phyloP scores from a whole-genome alignment of 1,284 basidiomycete genomes.

The Tilletia setariae region DNA sequence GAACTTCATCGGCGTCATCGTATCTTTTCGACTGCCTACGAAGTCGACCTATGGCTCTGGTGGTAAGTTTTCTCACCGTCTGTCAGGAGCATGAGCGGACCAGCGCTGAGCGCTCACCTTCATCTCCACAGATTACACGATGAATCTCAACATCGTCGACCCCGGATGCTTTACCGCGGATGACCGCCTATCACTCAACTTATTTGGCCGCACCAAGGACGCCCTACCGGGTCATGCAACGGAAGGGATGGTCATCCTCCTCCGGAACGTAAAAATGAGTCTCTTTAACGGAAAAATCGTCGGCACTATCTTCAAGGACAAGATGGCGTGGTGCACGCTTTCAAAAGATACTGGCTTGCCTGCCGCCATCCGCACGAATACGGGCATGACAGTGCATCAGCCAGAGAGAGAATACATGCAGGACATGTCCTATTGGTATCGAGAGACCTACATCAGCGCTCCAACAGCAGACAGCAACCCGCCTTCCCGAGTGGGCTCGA shows the following conservation, averaged over 20 bases:
- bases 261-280: not conserved
- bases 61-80: not conserved
- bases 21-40: not conserved
- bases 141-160: constrained; percentile 9
- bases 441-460: not conserved
- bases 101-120: not conserved
- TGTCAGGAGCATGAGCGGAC: not conserved
- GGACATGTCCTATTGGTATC: not conserved
- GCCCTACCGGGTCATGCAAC: not conserved
- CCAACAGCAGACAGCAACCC: too few species aligned
- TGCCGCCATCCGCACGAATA: too few species aligned
- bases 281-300: not conserved
- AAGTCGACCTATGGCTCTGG: constrained; percentile 1
- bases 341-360: not conserved
- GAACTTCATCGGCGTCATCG: constrained; percentile 13
- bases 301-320: constrained; percentile 9
- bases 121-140: not conserved
- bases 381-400: not conserved
- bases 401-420: not conserved
- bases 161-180: not conserved
- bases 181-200: constrained; percentile 4
- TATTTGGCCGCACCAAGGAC: not conserved
- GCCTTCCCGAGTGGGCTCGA: not conserved
- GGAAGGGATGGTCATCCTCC: constrained; percentile 6
- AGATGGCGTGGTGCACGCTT: not conserved